phyloP scores from a whole-genome alignment of 352 stramenopile species.

The Halophytophthora polymorphica region DNA sequence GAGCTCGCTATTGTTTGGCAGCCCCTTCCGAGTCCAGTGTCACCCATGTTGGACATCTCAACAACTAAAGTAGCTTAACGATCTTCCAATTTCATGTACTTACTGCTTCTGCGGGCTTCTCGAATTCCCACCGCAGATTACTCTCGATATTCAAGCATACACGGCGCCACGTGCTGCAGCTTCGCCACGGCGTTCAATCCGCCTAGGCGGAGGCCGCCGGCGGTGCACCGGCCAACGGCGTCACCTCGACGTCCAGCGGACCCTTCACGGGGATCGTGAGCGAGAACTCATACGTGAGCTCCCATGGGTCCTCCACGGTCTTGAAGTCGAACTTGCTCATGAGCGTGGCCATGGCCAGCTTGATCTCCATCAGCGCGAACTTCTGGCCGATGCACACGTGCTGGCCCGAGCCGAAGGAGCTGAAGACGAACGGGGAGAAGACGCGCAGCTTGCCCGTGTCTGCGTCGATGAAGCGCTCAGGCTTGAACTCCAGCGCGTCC shows the following conservation, averaged over 20 bases:
- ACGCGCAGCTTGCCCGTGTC: slow-evolving; percentile 29
- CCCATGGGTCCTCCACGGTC: slow-evolving; percentile 24
- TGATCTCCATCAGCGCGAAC: slow-evolving; percentile 62
- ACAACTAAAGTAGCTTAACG: no score
- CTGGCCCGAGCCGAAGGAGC: slow-evolving; percentile 47
- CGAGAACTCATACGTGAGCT: slow-evolving; percentile 32
- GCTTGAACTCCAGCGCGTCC: slow-evolving; percentile 51
- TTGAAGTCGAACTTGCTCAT: slow-evolving; percentile 31
- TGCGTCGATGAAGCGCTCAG: slow-evolving; percentile 58
- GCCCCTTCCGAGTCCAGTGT: no score
- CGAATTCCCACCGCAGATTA: no score
- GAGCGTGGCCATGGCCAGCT: slow-evolving; percentile 33
- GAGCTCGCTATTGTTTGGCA: no score
- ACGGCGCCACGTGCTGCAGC: no score
- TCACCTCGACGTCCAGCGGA: slow-evolving; percentile 11
- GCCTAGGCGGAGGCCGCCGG: not conserved
- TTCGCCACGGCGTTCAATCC: no score
- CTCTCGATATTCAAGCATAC: no score
- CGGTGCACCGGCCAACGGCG: not conserved
- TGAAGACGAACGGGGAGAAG: slow-evolving; percentile 24
- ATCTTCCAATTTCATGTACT: no score
- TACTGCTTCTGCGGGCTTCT: no score
- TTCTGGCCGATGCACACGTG: slow-evolving; percentile 56
- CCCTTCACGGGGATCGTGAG: slow-evolving; percentile 27
- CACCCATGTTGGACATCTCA: no score